Evolutionary conservation across 192 early-diverging fungal species (phyloP).

Genomic region (Coemansia sp.): DNA sequence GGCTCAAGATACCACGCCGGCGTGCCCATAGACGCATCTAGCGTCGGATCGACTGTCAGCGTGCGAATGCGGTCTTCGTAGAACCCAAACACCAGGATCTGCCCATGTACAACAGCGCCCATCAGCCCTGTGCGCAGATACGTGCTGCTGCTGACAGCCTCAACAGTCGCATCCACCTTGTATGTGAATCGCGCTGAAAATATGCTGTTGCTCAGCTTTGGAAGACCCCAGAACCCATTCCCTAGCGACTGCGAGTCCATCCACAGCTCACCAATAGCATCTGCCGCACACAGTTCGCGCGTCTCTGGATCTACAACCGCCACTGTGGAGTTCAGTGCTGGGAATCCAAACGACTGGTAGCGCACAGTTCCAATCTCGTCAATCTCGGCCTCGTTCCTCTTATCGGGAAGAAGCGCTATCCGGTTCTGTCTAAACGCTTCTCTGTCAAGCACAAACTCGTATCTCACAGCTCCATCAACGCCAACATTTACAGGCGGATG

Average conservation of each 20-base stretch:
- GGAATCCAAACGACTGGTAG: slow-evolving; percentile 49
- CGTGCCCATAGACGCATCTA: not conserved
- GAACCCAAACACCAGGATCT: slow-evolving; percentile 73
- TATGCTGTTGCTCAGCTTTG: slow-evolving; percentile 71
- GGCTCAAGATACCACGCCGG: slow-evolving; percentile 35
- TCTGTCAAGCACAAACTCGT: slow-evolving; percentile 69
- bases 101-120: slow-evolving; percentile 69
- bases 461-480: not conserved
- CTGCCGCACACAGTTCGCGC: slow-evolving; percentile 67
- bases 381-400: slow-evolving; percentile 26
- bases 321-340: slow-evolving; percentile 57
- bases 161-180: slow-evolving; percentile 8
- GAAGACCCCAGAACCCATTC: slow-evolving; percentile 75
- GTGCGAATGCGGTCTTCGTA: slow-evolving; percentile 76
- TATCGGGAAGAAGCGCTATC: slow-evolving; percentile 57
- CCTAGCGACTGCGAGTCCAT: slow-evolving; percentile 71
- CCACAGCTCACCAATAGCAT: slow-evolving; percentile 86
- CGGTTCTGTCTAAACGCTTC: slow-evolving; percentile 64
- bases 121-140: slow-evolving; percentile 78
- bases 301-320: slow-evolving; percentile 84
- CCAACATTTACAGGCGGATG: slow-evolving; percentile 4
- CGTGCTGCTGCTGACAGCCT: slow-evolving; percentile 55
- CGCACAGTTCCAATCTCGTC: slow-evolving; percentile 39
- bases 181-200: slow-evolving; percentile 63
- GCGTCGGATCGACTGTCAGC: slow-evolving; percentile 24